phyloP scores from a whole-genome alignment of 352 stramenopile species.

The Globisporangium middletonii region DNA sequence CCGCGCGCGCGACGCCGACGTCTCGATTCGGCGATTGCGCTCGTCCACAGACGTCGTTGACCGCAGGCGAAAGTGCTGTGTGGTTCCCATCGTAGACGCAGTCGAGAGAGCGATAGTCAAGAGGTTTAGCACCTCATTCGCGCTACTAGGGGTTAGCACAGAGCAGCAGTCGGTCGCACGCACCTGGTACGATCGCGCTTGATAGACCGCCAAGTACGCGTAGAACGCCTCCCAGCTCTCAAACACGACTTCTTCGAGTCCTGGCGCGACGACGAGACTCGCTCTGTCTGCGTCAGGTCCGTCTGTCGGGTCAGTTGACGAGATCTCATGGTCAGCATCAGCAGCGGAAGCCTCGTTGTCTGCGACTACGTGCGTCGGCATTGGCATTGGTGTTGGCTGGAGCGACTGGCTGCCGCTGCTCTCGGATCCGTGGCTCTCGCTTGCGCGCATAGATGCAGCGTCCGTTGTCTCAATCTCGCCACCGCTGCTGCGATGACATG shows the following conservation, averaged over 20 bases:
- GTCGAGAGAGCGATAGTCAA: too few relatives aligned
- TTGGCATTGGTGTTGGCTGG: neutral
- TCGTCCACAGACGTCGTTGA: constrained; percentile 5
- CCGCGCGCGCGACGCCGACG: constrained; percentile 1
- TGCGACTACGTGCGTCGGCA: neutral
- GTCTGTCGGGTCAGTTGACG: neutral
- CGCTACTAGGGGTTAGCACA: neutral
- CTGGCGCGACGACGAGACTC: constrained; percentile 1
- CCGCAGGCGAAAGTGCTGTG: constrained; percentile 3
- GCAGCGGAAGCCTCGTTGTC: neutral
- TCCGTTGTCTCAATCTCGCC: neutral
- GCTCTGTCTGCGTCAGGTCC: neutral
- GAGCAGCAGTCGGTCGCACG: neutral
- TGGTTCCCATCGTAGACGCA: too few relatives aligned
- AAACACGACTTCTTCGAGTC: neutral
- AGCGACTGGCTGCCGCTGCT: neutral
- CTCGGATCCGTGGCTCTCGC: neutral
- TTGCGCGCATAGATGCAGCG: neutral
- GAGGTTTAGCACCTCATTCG: neutral
- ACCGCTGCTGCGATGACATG: neutral
- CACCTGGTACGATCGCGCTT: constrained; percentile 1
- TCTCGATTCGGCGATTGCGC: constrained; percentile 2
- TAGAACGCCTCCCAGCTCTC: constrained; percentile 6
- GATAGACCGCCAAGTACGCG: neutral
- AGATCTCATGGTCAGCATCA: neutral